phyloP scores from a whole-genome alignment of 169 alveolate species.

The Toxoplasma gondii region DNA sequence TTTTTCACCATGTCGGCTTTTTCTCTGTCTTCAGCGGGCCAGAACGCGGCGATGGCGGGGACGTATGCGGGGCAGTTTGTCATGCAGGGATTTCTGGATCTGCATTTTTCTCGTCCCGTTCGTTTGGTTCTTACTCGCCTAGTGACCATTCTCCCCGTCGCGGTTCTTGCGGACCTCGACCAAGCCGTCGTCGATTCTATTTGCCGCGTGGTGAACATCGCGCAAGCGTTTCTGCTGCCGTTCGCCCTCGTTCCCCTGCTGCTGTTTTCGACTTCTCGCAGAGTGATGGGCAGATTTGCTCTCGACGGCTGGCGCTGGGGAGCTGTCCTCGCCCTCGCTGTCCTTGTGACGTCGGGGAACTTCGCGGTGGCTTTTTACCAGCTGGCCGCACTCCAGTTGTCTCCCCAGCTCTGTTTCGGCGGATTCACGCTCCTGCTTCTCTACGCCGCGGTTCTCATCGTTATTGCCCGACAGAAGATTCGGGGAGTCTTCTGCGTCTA shows the following conservation, averaged over 20 bases:
- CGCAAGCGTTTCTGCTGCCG: slow-evolving; percentile 62
- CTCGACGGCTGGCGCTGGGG: slow-evolving; percentile 3
- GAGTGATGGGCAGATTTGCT: slow-evolving; percentile 45
- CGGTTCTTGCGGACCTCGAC: background rate
- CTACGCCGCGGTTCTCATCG: background rate
- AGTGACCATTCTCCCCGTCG: slow-evolving; percentile 44
- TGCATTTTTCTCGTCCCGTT: slow-evolving; percentile 5
- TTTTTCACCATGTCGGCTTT: background rate
- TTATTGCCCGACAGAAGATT: background rate
- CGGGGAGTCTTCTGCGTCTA: background rate
- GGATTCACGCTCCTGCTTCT: background rate
- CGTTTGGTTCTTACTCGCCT: slow-evolving; percentile 48
- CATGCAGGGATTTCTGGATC: slow-evolving; percentile 53
- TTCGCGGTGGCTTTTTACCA: background rate
- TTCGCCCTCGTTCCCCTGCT: slow-evolving; percentile 58
- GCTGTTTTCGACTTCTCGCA: background rate
- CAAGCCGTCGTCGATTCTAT: slow-evolving; percentile 22
- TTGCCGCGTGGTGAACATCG: slow-evolving; percentile 33
- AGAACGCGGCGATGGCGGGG: slow-evolving; percentile 64
- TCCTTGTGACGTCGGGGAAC: background rate
- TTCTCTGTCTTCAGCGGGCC: slow-evolving; percentile 45
- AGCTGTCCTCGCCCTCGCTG: background rate
- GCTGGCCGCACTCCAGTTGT: background rate
- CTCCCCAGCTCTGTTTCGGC: background rate
- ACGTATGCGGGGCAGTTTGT: slow-evolving; percentile 66